A percentile compares a stretch with the other conserved stretches of the same genome.
Conservation (phyloP, 2,329 filamentous ascomycete species). For the Fusarium sp. region DNA sequence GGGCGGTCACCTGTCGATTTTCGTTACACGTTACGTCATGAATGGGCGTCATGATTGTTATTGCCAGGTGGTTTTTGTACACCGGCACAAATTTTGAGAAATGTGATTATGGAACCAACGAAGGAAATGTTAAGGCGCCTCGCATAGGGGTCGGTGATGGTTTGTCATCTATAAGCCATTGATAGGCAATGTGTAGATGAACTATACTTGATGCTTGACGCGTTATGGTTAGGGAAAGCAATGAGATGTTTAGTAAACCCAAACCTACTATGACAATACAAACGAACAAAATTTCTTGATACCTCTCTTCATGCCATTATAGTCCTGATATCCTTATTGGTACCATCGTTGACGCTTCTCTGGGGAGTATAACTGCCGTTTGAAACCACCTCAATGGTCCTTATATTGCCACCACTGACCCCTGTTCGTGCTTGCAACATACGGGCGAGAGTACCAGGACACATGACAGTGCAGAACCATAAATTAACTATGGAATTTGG, state of each 20-base stretch:
- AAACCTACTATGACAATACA: constrained; percentile 3
- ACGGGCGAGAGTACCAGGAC: not conserved
- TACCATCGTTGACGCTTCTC: too few relatives aligned
- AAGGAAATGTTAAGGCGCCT: constrained; percentile 24
- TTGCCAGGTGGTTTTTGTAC: constrained; percentile 12
- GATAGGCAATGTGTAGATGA: constrained; percentile 24
- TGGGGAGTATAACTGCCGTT: not conserved
- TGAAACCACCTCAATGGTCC: not conserved
- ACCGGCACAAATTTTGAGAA: not conserved
- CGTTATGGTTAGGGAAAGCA: constrained; percentile 12
- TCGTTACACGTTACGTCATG: constrained; percentile 41
- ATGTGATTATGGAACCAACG: constrained; percentile 25
- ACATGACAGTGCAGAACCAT: not conserved
- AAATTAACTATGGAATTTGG: not conserved
- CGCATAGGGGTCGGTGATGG: constrained; percentile 18
- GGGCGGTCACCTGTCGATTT: constrained; percentile 35
- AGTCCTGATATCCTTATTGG: not conserved
- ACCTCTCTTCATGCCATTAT: not conserved
- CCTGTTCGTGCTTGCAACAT: not conserved
- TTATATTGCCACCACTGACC: not conserved
- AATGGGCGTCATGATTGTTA: constrained; percentile 39
- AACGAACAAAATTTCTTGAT: not conserved
- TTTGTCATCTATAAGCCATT: constrained; percentile 22
- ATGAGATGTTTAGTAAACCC: constrained; percentile 14
- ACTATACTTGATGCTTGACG: constrained; percentile 25